Evolutionary conservation across 140 eudicot species (phyloP).

Genomic region (Flaveria floridana): DNA sequence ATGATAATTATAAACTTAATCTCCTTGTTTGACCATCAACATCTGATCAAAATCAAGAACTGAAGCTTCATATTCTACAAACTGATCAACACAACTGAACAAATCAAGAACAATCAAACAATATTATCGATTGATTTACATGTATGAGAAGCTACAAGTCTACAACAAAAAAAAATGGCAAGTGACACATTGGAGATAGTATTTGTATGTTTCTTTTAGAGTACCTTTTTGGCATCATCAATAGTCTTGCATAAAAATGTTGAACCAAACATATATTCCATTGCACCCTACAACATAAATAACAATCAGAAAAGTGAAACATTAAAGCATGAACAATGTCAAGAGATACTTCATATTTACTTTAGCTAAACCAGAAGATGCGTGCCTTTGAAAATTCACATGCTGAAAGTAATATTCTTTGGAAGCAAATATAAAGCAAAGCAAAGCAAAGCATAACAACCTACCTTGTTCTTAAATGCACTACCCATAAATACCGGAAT

Average conservation of each 20-base stretch:
- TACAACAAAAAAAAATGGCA: too few relatives aligned
- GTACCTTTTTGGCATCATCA: too few relatives aligned
- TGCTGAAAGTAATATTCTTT: neutral
- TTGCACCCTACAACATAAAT: too few relatives aligned
- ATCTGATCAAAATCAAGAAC: neutral
- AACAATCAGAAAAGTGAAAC: too few relatives aligned
- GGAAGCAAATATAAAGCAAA: neutral
- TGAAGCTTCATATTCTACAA: neutral
- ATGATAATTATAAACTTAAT: neutral
- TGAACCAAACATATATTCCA: too few relatives aligned
- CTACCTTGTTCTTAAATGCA: slow-evolving; percentile 97
- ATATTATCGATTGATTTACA: too few relatives aligned
- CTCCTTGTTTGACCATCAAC: neutral
- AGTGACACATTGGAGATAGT: too few relatives aligned
- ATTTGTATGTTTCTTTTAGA: too few relatives aligned
- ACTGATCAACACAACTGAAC: neutral
- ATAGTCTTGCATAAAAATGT: too few relatives aligned
- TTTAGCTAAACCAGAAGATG: neutral
- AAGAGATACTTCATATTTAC: neutral
- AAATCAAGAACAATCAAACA: neutral
- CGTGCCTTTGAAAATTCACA: neutral
- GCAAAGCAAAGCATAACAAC: neutral
- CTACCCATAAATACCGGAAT: slow-evolving; percentile 99
- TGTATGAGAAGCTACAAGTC: too few relatives aligned
- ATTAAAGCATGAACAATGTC: neutral